A percentile compares a stretch with the other conserved stretches of the same genome.
phyloP scores from a whole-genome alignment of 176 grass and related monocot genomes.

The Poa pratensis region DNA sequence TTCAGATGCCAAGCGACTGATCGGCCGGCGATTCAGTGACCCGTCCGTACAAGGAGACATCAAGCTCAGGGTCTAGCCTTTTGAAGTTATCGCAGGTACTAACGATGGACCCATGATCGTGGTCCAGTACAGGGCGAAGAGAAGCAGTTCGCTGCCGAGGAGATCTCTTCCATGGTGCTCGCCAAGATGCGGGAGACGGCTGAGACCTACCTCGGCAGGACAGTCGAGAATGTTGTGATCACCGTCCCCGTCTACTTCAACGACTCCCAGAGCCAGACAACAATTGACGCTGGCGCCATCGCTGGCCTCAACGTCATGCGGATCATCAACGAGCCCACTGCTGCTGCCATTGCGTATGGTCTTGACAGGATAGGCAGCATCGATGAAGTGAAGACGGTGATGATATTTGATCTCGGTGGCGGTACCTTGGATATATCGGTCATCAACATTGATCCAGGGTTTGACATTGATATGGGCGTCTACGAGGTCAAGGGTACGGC shows the following conservation, averaged over 20 bases:
- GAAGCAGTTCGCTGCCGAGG: constrained; percentile 26
- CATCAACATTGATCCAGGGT: neutral
- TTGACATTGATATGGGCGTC: neutral
- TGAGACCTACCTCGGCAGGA: neutral
- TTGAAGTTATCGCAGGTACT: constrained; percentile 45
- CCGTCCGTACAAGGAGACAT: constrained; percentile 50
- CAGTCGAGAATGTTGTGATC: constrained; percentile 58
- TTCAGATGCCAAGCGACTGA: constrained; percentile 68
- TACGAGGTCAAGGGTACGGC: constrained; percentile 46
- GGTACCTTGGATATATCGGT: constrained; percentile 42
- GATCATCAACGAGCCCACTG: too few relatives aligned
- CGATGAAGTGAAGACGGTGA: too few relatives aligned
- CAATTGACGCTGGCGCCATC: too few relatives aligned
- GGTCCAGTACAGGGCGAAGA: constrained; percentile 45
- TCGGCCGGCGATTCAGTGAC: constrained; percentile 59
- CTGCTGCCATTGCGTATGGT: too few relatives aligned
- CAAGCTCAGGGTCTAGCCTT: constrained; percentile 66
- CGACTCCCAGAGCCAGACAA: constrained; percentile 23
- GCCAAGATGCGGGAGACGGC: neutral
- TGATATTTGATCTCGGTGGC: too few relatives aligned
- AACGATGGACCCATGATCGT: constrained; percentile 57
- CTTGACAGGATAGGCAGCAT: too few relatives aligned
- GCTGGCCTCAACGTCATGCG: too few relatives aligned
- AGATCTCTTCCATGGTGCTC: neutral
- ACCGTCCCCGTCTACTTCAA: constrained; percentile 75